Base-by-base conservation (phyloP, 164 flowering plant species). In the Annona squamosa region DNA sequence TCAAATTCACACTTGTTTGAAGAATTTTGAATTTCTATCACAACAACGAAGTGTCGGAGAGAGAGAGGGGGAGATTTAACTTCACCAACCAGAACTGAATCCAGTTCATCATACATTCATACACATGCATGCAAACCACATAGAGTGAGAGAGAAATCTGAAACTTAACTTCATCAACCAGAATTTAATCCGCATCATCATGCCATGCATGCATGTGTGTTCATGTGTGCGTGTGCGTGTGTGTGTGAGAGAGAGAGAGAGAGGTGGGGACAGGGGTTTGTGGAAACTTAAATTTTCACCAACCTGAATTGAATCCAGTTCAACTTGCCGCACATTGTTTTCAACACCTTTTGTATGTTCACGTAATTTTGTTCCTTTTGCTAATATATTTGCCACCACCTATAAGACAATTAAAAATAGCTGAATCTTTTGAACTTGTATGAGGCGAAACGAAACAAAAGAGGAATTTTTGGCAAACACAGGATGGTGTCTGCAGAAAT, bases 231-330 rank as follows among this genome's bases (percentile, higher is more conserved):
- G 37, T 26, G 37, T 26, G 37, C 1, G 37, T 26, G 37, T 26
- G 37, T 26, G 37, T 26, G 37, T 26, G 56, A 48, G 56, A 48
- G 56, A 48, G 56, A 48, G 57, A 48, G 57, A 48, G 59, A 52
- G 59, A 52, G 59, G 37, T 26, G 37, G 37, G 37, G 37, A 26
- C 37, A 26, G 37, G 37, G 37, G 37, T 26, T 26, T 26, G 37
- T 26, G 37, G 37, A 26, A 26, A 26, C 37, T 26, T 26, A 26
- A 26, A 26, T 26, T 26, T 26, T 26, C 48, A 45, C 74, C 56
- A 67, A 93, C 99, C 97, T 94, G 95, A 81, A 95, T 90, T 0
- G 99, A 95, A 63, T 90, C 92, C 82, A 95, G 79, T 79, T 95
- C 99, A 77, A 85, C 90, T 82, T 90, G 89, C 46, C 94, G 89